Percentiles rank a stretch among this genome's conserved stretches.
These are phyloP conservation scores for Pseudogymnoascus sp. DNA, from an alignment of 2,329 filamentous ascomycete species.

Conservation along the genomic window DNA sequence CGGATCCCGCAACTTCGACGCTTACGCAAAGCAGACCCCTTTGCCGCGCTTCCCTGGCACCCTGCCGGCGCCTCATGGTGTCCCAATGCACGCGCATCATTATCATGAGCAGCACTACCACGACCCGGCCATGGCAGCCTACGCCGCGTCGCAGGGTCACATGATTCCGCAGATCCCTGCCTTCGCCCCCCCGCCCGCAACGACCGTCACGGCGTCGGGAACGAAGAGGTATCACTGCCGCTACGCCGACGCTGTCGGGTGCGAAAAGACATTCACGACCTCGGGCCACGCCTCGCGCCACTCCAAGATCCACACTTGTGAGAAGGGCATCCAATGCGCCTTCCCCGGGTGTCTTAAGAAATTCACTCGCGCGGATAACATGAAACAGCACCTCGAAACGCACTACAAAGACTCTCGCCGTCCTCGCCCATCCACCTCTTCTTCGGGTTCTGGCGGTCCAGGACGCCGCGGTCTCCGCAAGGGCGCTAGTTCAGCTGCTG, in stretches of 20 bases:
- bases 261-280: constrained; percentile 73
- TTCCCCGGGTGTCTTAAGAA: constrained; percentile 64
- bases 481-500: neutral
- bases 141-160: neutral
- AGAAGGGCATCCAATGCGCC: constrained; percentile 64
- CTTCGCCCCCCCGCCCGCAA: neutral
- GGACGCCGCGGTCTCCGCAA: neutral
- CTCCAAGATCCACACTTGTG: constrained; percentile 74
- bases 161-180: neutral
- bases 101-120: neutral
- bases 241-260: constrained; percentile 60
- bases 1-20: neutral
- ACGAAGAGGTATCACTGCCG: constrained; percentile 66
- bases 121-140: neutral
- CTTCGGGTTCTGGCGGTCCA: too few relatives aligned
- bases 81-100: neutral
- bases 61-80: neutral
- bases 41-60: neutral
- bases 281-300: constrained; percentile 79
- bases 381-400: constrained; percentile 76
- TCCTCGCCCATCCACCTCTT: neutral
- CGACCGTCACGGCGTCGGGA: neutral
- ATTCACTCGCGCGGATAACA: constrained; percentile 76
- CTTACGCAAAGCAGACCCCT: neutral
- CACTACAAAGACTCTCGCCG: constrained; percentile 54